These are phyloP conservation scores for Chaetomiaceae sp. DNA, from an alignment of 2,329 filamentous ascomycete genomes.

Conservation along the genomic window DNA sequence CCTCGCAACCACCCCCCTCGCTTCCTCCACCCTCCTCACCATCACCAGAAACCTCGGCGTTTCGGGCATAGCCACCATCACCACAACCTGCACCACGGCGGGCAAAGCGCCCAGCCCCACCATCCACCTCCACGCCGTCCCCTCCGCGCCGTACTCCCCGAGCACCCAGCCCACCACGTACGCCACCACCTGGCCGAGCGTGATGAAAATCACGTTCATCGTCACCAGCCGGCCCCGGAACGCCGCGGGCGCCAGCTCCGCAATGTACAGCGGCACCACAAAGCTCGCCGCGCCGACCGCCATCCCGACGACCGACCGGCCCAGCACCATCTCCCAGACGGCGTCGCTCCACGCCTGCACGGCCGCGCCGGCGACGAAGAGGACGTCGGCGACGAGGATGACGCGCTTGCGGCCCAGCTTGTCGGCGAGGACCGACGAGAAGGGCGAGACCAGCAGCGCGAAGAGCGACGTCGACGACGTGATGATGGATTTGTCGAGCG, in stretches of 20 bases:
- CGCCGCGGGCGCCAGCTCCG: slow-evolving; percentile 73
- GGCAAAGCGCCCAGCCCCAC: slow-evolving; percentile 80
- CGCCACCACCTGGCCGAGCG: slow-evolving; percentile 81
- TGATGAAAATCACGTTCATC: slow-evolving; percentile 77
- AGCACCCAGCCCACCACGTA: slow-evolving; percentile 81
- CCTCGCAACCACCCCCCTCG: slow-evolving; percentile 59
- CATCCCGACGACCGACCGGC: slow-evolving; percentile 64
- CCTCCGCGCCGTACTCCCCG: slow-evolving; percentile 46
- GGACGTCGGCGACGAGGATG: slow-evolving; percentile 58
- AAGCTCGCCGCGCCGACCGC: slow-evolving; percentile 75
- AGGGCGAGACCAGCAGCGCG: slow-evolving; percentile 59
- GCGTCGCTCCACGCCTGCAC: slow-evolving; percentile 56
- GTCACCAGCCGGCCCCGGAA: slow-evolving; percentile 78
- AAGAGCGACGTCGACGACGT: slow-evolving; percentile 66
- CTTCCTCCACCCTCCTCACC: slow-evolving; percentile 57
- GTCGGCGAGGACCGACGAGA: slow-evolving; percentile 62
- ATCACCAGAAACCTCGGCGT: slow-evolving; percentile 84
- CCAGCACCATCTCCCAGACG: slow-evolving; percentile 62
- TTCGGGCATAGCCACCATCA: slow-evolving; percentile 75
- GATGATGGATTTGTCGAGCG: slow-evolving; percentile 65
- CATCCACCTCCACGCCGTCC: slow-evolving; percentile 81
- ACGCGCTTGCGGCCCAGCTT: slow-evolving; percentile 57
- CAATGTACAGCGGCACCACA: slow-evolving; percentile 82
- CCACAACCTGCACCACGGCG: slow-evolving; percentile 63
- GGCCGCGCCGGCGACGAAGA: slow-evolving; percentile 65